Percentiles rank a stretch among this genome's conserved stretches.
phyloP scores from a whole-genome alignment of 192 early-diverging fungal genomes.

The Phycomyces blakesleeanus region DNA sequence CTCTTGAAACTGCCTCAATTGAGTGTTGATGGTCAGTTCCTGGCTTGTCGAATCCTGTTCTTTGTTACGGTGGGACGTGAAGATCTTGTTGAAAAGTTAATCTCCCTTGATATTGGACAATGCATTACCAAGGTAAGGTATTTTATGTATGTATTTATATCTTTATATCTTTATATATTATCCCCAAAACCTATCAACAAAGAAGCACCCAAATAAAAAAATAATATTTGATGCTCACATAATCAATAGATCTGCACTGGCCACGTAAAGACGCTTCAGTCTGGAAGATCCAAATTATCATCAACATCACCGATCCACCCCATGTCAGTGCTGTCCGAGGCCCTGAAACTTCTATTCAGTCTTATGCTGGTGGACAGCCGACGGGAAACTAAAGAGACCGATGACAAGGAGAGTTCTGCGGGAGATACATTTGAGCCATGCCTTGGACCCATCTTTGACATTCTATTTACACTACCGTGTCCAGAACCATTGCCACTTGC shows the following conservation, averaged over 20 bases:
- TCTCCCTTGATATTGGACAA: conserved; percentile 38
- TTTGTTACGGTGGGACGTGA: conserved; percentile 53
- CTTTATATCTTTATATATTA: background rate
- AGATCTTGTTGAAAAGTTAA: conserved; percentile 36
- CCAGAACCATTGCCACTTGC: conserved; percentile 49
- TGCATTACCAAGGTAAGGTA: conserved; percentile 37
- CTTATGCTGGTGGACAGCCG: conserved; percentile 39
- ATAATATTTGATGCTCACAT: no score
- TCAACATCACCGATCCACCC: conserved; percentile 33
- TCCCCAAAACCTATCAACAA: background rate
- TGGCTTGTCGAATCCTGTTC: conserved; percentile 64
- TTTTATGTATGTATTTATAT: no score
- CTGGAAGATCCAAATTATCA: background rate
- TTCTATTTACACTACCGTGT: conserved; percentile 36
- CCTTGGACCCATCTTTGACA: conserved; percentile 40
- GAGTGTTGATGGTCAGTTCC: conserved; percentile 54
- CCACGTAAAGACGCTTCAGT: no score
- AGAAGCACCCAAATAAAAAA: no score
- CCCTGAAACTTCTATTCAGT: conserved; percentile 53
- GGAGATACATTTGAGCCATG: conserved; percentile 33
- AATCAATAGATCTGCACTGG: no score
- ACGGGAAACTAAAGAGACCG: conserved; percentile 13
- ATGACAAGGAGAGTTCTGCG: conserved; percentile 15
- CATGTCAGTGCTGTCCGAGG: conserved; percentile 45
- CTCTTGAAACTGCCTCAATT: conserved; percentile 35